phyloP scores from a whole-genome alignment of 805 yeast genomes.

The Cyberlindnera sargentensis region DNA sequence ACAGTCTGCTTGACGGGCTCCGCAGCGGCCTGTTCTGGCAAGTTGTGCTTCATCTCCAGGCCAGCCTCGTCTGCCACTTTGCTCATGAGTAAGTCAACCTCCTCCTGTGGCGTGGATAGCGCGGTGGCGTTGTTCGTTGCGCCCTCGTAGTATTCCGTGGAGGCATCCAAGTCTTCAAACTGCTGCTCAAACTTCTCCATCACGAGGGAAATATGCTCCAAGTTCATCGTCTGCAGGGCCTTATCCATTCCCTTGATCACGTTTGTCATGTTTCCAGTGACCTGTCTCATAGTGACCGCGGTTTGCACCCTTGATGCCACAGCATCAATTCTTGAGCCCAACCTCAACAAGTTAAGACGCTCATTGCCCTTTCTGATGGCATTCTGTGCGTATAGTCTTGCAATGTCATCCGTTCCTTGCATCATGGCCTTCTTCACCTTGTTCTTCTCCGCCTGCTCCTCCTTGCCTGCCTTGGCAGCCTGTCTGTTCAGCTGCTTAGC shows the following conservation, averaged over 20 bases:
- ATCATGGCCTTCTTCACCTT: slow-evolving; percentile 83
- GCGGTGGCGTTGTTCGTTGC: slow-evolving; percentile 89
- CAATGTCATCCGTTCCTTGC: slow-evolving; percentile 87
- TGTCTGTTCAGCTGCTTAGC: slow-evolving; percentile 90
- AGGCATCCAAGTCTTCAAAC: slow-evolving; percentile 92
- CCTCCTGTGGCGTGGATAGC: slow-evolving; percentile 86
- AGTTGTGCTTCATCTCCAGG: slow-evolving; percentile 79
- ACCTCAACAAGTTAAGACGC: slow-evolving; percentile 66
- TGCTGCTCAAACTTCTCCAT: slow-evolving; percentile 97
- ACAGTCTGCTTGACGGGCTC: slow-evolving; percentile 47
- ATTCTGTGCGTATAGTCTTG: slow-evolving; percentile 89
- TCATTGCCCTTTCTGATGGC: slow-evolving; percentile 91
- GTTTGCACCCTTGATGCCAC: slow-evolving; percentile 96
- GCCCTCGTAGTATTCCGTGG: slow-evolving; percentile 86
- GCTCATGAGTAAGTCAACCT: slow-evolving; percentile 83
- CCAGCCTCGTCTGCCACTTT: slow-evolving; percentile 98
- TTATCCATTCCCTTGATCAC: slow-evolving; percentile 95
- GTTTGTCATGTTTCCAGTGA: slow-evolving; percentile 87
- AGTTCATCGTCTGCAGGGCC: slow-evolving; percentile 92
- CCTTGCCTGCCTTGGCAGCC: slow-evolving; percentile 85
- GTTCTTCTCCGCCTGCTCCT: slow-evolving; percentile 78
- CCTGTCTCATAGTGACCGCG: slow-evolving; percentile 95
- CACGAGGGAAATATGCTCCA: slow-evolving; percentile 84
- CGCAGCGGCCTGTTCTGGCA: slow-evolving; percentile 39
- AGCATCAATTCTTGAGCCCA: slow-evolving; percentile 89